Evolutionary conservation across 2,329 filamentous ascomycete species (phyloP), one percentile per base, ranked within the genome.

Genomic region (Fusarium sp.): DNA sequence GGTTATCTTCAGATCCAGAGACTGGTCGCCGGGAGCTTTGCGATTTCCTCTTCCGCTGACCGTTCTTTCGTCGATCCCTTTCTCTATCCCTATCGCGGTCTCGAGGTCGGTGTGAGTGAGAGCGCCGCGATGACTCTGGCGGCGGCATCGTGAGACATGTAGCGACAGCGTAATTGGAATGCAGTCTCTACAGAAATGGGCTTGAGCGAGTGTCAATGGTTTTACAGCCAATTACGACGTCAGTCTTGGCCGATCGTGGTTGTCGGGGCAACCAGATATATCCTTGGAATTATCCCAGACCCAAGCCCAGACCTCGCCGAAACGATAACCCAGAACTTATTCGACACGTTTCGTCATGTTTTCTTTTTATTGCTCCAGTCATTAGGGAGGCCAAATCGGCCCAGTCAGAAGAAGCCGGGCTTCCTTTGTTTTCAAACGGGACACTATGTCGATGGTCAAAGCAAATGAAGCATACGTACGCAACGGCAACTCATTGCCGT

Each of bases 1-100:
- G 68, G n/a, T 76, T 80, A 9, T 82, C 82, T 31, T 84, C 83
- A 0, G 81, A 78, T 11, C 77, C 78, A 5, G 83, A 79, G 7
- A 72, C 77, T 6, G 81, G 75, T n/a, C 81, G 78, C 48, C 76
- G 78, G 22, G 82, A 70, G 26, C 69, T 67, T 20, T 79, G 76
- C 13, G 83, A 81, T 59, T 77, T 80, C 41, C 80, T 83, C 58
- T 81, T 84, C 35, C 79, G 80, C 58, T 83, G 81, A 28, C 81
- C 81, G 67, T 82, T 81, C 66, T 80, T 80, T 57, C 59, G 59
- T 54, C 66, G 44, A 26, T 58, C 51, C 44, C 55, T 68, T 31
- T 68, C 77, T 76, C 47, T 80, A 69, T 35, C 79, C 74, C 49
- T 81, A 76, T 59, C 77, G 35, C 79, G 47, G 17, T 66, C 64